Base-by-base conservation (phyloP, 768 basidiomycete species). In the Tricholoma sp. region DNA sequence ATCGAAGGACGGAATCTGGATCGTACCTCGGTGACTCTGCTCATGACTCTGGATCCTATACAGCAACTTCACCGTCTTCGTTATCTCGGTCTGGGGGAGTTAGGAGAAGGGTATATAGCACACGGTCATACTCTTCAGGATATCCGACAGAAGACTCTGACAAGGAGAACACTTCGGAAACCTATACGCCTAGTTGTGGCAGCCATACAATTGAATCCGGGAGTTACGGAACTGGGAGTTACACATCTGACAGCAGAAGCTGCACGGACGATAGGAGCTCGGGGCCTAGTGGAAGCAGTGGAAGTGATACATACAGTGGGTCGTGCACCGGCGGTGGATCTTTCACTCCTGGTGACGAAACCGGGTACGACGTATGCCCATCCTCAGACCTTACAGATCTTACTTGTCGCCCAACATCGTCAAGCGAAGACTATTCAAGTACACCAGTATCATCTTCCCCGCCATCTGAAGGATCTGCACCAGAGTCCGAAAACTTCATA, bases 81-180 rank as follows among this genome's bases (percentile, higher is more conserved):
- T 72, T 89, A 17, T 80, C 84, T 7, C 76, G 88, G 20, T 79
- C 82, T 0, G 69, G 80, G 13, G 86, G 77, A 37, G 76, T 89
- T 6, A 72, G 85, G 53, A 72, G 86, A 56, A 73, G 83, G 34
- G 68, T 74, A 4, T 76, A 78, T 2, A 72, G 74, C 12, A 70
- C 80, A 4, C 70, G 77, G 39, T 74, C 78, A 6, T 72, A 73
- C 52, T 77, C 80, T 1, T 75, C 66, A 6, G 72, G 73, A 1
- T 72, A 74, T 54, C 63, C 68, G 52, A 68, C 67, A 3, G 71
- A 72, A n/a, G 72, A 72, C 10, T 81, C 80, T 0, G 84, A 88
- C 58, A 85, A 83, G 65, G 86, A 85, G 67, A 84, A 86, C 60
- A 68, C 66, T 5, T 61, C 52, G 36, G 60, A 61, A 28, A 61